These are phyloP conservation scores for Perkinsus olseni DNA, from an alignment of 169 alveolate species.

Conservation along the genomic window DNA sequence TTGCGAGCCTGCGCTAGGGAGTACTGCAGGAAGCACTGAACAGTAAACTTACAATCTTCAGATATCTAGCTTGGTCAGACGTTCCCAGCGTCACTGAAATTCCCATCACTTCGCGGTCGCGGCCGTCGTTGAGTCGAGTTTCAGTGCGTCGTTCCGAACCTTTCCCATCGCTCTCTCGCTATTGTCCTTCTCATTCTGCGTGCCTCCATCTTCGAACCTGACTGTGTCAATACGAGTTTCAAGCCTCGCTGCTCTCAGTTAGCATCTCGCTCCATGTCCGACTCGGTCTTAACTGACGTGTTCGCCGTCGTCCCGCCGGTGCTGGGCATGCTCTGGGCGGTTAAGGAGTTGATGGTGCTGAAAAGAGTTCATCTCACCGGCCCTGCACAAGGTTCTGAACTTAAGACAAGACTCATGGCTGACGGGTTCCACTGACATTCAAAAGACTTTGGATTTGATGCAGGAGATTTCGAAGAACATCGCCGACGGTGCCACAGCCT, in stretches of 20 bases:
- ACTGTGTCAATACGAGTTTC: no score
- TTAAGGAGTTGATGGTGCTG: not conserved
- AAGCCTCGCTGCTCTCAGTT: not conserved
- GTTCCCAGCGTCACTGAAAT: no score
- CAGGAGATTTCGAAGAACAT: slow-evolving; percentile 52
- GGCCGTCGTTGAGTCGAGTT: no score
- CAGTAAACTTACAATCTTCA: not conserved
- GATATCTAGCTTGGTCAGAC: no score
- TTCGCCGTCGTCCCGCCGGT: not conserved
- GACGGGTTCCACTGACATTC: slow-evolving; percentile 6
- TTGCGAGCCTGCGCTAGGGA: not conserved
- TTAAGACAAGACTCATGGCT: not conserved
- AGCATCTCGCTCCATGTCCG: not conserved
- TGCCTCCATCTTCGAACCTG: no score
- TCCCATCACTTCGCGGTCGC: no score
- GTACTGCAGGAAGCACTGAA: not conserved
- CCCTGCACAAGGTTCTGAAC: not conserved
- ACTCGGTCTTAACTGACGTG: not conserved
- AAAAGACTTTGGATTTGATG: slow-evolving; percentile 44
- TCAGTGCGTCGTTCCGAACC: no score
- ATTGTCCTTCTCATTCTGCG: no score
- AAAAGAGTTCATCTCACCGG: not conserved
- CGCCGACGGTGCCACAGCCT: slow-evolving; percentile 78
- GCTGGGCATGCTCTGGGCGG: not conserved
- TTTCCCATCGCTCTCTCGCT: no score